Evolutionary conservation across 805 yeast species (phyloP).

Genomic region (Candida patagonica): DNA sequence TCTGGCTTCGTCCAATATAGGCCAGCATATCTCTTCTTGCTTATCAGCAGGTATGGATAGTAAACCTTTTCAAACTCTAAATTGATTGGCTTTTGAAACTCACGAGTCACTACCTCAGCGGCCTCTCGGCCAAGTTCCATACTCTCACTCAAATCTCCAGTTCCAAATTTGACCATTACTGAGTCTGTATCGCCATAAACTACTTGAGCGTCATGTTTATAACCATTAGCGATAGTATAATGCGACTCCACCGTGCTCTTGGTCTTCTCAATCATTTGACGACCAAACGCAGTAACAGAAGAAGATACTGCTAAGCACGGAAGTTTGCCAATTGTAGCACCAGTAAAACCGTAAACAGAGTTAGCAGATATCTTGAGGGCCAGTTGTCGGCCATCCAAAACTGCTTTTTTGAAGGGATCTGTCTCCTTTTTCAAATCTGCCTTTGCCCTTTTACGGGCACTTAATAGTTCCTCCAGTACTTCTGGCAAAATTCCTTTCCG

Average conservation of each 20-base stretch:
- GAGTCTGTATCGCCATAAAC: constrained; percentile 99
- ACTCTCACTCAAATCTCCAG: constrained; percentile 64
- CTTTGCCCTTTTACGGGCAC: constrained; percentile 91
- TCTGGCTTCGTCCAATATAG: constrained; percentile 89
- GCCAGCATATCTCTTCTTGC: constrained; percentile 96
- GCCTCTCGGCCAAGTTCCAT: constrained; percentile 94
- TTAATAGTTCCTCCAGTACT: constrained; percentile 75
- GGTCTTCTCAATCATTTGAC: constrained; percentile 92
- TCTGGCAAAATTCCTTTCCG: constrained; percentile 88
- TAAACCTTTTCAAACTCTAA: constrained; percentile 95
- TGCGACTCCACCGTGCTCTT: constrained; percentile 75
- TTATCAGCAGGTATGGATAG: constrained; percentile 86
- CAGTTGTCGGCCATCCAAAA: constrained; percentile 91
- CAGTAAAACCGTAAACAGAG: constrained; percentile 98
- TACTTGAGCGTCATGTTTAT: constrained; percentile 75
- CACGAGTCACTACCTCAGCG: constrained; percentile 72
- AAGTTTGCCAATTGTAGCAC: constrained; percentile 94
- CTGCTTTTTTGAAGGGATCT: constrained; percentile 90
- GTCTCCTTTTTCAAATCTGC: constrained; percentile 83
- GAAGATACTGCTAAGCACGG: constrained; percentile 97
- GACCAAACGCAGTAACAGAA: constrained; percentile 90
- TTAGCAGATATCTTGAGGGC: constrained; percentile 96
- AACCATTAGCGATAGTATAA: constrained; percentile 76
- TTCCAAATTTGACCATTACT: constrained; percentile 97
- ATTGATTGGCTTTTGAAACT: constrained; percentile 79